Percentiles rank a stretch among this genome's conserved stretches.
phyloP scores from a whole-genome alignment of 1,139 yeast species.

The Pichia sp. region DNA sequence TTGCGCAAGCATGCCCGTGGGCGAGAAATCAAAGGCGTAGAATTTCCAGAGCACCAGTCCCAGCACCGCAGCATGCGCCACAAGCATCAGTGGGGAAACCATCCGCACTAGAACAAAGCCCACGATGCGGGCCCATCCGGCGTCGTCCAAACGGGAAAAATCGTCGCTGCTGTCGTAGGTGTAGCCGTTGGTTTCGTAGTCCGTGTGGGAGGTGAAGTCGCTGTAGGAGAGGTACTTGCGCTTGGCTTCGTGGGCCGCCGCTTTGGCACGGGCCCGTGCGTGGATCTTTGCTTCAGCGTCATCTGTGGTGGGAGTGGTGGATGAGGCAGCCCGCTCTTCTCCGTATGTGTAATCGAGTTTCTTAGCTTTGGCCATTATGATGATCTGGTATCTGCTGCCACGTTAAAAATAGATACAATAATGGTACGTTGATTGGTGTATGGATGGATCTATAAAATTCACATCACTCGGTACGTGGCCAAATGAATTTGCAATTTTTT shows the following conservation, averaged over 20 bases:
- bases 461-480: no score
- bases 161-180: conserved; percentile 5
- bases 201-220: conserved; percentile 9
- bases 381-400: neutral
- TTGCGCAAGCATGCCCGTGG: conserved; percentile 11
- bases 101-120: conserved; percentile 23
- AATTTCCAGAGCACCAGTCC: conserved; percentile 18
- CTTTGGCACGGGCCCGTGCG: neutral
- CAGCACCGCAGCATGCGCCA: conserved; percentile 17
- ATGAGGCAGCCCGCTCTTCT: neutral
- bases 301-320: neutral
- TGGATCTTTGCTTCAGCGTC: neutral
- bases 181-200: conserved; percentile 6
- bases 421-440: no score
- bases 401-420: no score
- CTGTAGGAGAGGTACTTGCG: conserved; percentile 10
- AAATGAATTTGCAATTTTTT: no score
- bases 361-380: neutral
- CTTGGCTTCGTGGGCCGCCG: neutral
- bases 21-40: conserved; percentile 18
- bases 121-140: conserved; percentile 19
- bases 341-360: neutral
- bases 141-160: conserved; percentile 1
- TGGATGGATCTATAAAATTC: no score
- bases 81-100: conserved; percentile 21